These are phyloP conservation scores for Rhododendron mucronatum DNA, from an alignment of 148 eudicot species.

Conservation along the genomic window DNA sequence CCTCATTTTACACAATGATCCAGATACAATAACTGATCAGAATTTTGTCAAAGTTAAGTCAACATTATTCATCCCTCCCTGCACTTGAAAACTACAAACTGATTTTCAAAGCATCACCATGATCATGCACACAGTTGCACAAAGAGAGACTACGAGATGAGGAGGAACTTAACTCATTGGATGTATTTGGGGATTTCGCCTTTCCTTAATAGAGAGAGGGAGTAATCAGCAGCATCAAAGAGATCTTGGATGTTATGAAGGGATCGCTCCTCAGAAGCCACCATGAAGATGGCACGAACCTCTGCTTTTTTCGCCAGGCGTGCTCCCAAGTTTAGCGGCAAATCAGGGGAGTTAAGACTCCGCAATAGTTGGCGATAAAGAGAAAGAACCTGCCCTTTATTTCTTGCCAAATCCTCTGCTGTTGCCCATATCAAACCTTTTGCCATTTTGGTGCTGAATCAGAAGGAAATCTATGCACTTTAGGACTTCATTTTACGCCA, in stretches of 20 bases:
- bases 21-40: not conserved
- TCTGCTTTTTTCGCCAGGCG: slow-evolving; percentile 17
- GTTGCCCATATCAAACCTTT: slow-evolving; percentile 24
- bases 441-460: slow-evolving; percentile 14
- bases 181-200: slow-evolving; percentile 22
- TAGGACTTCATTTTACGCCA: not conserved
- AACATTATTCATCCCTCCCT: not conserved
- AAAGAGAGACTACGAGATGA: not conserved
- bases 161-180: slow-evolving; percentile 5
- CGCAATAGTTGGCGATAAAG: slow-evolving; percentile 22
- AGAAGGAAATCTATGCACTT: not conserved
- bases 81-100: not conserved
- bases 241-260: slow-evolving; percentile 24
- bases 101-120: not conserved
- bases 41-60: not conserved
- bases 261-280: slow-evolving; percentile 19
- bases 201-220: slow-evolving; percentile 17
- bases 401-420: slow-evolving; percentile 22
- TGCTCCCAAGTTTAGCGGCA: slow-evolving; percentile 17
- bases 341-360: slow-evolving; percentile 23
- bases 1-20: not conserved
- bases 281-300: slow-evolving; percentile 19
- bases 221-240: slow-evolving; percentile 19
- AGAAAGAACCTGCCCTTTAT: slow-evolving; percentile 16
- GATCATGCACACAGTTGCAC: not conserved